Conservation (phyloP, 208 protist genomes). For the Trichomonas gallinae region DNA sequence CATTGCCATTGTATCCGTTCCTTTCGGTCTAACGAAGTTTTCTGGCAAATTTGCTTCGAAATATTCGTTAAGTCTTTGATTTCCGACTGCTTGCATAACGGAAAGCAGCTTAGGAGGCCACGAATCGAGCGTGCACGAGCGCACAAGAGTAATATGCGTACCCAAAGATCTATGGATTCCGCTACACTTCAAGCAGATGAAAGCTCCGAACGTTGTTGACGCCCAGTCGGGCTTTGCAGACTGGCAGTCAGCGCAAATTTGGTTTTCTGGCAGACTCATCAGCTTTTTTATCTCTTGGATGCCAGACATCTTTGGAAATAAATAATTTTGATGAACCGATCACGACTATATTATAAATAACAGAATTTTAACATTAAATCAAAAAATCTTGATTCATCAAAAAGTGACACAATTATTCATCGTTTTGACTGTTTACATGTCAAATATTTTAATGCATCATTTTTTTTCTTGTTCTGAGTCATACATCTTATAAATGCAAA, state of each 20-base stretch:
- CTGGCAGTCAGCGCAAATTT: constrained; percentile 34
- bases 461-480: too few relatives aligned
- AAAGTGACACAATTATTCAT: too few relatives aligned
- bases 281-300: neutral
- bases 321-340: too few relatives aligned
- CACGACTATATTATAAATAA: too few relatives aligned
- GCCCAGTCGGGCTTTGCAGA: constrained; percentile 32
- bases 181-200: constrained; percentile 51
- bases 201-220: constrained; percentile 47
- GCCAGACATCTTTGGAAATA: too few relatives aligned
- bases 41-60: neutral
- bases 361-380: too few relatives aligned
- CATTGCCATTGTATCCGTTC: neutral
- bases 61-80: constrained; percentile 2
- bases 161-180: constrained; percentile 49
- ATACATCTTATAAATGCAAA: too few relatives aligned
- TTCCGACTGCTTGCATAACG: constrained; percentile 23
- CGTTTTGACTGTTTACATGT: too few relatives aligned
- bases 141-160: constrained; percentile 47
- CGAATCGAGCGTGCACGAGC: constrained; percentile 38
- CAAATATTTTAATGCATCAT: too few relatives aligned
- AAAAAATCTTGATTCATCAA: too few relatives aligned
- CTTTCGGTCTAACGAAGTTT: neutral
- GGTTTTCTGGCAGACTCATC: constrained; percentile 22
- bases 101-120: constrained; percentile 36